Percentiles rank a stretch among this genome's conserved stretches.
These are phyloP conservation scores for Spinellus fusiger DNA, from an alignment of 192 early-diverging fungal species.

Conservation along the genomic window DNA sequence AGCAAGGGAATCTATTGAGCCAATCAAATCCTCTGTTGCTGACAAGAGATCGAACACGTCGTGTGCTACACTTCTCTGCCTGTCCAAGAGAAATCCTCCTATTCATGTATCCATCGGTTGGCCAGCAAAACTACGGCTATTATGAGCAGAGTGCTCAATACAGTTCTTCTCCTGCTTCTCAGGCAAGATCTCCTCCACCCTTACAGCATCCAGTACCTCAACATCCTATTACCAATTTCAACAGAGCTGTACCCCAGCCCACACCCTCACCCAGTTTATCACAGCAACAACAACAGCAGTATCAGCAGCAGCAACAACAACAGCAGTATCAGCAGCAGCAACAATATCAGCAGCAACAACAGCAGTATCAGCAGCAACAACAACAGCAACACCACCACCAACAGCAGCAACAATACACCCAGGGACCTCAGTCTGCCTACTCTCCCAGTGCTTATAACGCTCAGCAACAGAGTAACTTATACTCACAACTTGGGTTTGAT, in stretches of 20 bases:
- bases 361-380: slow-evolving; percentile 3
- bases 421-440: slow-evolving; percentile 21
- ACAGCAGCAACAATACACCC: slow-evolving; percentile 13
- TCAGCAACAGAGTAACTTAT: slow-evolving; percentile 24
- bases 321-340: slow-evolving; percentile 11
- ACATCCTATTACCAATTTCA: slow-evolving; percentile 51
- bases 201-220: slow-evolving; percentile 55
- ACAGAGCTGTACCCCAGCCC: slow-evolving; percentile 27
- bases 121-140: slow-evolving; percentile 8
- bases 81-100: too few relatives aligned
- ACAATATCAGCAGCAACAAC: slow-evolving; percentile 35
- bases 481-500: slow-evolving; percentile 46
- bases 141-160: neutral
- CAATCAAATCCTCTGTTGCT: too few relatives aligned
- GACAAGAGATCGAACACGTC: too few relatives aligned
- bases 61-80: too few relatives aligned
- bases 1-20: too few relatives aligned
- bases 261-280: slow-evolving; percentile 41
- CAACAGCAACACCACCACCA: slow-evolving; percentile 21
- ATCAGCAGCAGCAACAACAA: slow-evolving; percentile 14
- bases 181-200: slow-evolving; percentile 44
- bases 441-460: slow-evolving; percentile 9
- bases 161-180: slow-evolving; percentile 4
- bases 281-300: slow-evolving; percentile 27
- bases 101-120: slow-evolving; percentile 18